These are phyloP conservation scores for Allium cepa DNA, from an alignment of 106 monocot species.

Conservation along the genomic window DNA sequence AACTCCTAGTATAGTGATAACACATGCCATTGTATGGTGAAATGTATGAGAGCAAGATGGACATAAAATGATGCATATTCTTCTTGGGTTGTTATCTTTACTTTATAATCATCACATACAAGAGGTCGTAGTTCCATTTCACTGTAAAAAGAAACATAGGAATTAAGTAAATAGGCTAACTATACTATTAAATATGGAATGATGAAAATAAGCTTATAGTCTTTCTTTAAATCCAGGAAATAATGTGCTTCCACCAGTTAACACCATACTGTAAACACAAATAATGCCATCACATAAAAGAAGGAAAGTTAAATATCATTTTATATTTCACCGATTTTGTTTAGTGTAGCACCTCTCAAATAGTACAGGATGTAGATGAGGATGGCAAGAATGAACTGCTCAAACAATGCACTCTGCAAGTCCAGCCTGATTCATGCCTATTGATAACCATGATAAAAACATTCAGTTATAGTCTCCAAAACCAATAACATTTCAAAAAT, in stretches of 20 bases:
- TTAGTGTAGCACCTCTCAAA: too few species aligned
- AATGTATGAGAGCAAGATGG: not conserved
- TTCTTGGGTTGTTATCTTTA: conserved; percentile 80
- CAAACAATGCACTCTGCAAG: too few species aligned
- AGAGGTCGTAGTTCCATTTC: conserved; percentile 85
- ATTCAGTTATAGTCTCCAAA: too few species aligned
- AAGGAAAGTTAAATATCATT: conserved; percentile 40
- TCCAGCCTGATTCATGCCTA: too few species aligned
- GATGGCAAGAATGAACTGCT: too few species aligned
- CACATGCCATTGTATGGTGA: not conserved
- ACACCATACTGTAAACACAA: conserved; percentile 70
- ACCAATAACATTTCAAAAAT: too few species aligned
- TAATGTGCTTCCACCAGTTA: conserved; percentile 90
- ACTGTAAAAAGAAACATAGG: conserved; percentile 22
- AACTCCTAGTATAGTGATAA: not conserved
- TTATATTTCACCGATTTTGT: too few species aligned
- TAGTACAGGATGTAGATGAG: too few species aligned
- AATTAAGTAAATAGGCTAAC: not conserved
- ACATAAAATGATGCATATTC: conserved; percentile 21
- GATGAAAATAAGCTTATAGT: conserved; percentile 43
- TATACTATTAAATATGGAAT: not conserved
- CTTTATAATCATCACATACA: conserved; percentile 51
- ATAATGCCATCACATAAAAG: not conserved
- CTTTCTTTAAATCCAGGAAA: conserved; percentile 92
- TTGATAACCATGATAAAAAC: too few species aligned